phyloP scores from a whole-genome alignment of 2,329 filamentous ascomycete genomes.

The Aspergillus nomiae region DNA sequence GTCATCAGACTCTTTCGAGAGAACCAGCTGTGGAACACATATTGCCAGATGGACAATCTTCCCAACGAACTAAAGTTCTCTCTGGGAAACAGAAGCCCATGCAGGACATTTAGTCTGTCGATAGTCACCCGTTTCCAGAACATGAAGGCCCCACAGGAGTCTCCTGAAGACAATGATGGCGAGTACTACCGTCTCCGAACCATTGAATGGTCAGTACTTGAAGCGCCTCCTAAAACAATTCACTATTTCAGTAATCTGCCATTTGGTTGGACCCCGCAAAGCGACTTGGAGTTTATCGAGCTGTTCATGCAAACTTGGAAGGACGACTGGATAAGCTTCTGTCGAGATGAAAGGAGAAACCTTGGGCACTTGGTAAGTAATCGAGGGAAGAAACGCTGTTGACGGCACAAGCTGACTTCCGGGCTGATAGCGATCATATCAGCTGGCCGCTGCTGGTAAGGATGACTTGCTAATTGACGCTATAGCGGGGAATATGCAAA shows the following conservation, averaged over 20 bases:
- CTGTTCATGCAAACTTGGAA: slow-evolving; percentile 18
- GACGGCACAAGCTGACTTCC: not conserved
- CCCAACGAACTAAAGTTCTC: slow-evolving; percentile 15
- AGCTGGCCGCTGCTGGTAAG: slow-evolving; percentile 15
- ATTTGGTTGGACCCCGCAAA: slow-evolving; percentile 18
- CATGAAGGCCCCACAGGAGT: not conserved
- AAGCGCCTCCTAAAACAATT: slow-evolving; percentile 15
- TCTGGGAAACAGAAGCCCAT: slow-evolving; percentile 15
- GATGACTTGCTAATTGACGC: slow-evolving; percentile 18
- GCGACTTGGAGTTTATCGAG: slow-evolving; percentile 16
- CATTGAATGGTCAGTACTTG: slow-evolving; percentile 17
- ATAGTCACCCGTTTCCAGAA: slow-evolving; percentile 11
- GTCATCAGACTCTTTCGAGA: slow-evolving; percentile 15
- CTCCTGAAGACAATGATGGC: not conserved
- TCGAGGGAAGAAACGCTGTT: not conserved
- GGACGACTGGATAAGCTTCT: slow-evolving; percentile 18
- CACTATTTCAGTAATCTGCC: slow-evolving; percentile 19
- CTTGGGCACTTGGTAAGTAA: slow-evolving; percentile 15
- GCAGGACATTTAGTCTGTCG: slow-evolving; percentile 19
- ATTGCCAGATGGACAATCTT: slow-evolving; percentile 11
- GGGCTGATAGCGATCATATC: slow-evolving; percentile 12
- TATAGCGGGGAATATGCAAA: slow-evolving; percentile 18
- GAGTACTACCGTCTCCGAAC: slow-evolving; percentile 8
- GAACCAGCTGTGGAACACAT: slow-evolving; percentile 15
- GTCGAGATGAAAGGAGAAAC: slow-evolving; percentile 13